Evolutionary conservation across 2,329 filamentous ascomycete species (phyloP), one percentile per base, ranked within the genome.

Genomic region (Orbilia brochopaga): DNA sequence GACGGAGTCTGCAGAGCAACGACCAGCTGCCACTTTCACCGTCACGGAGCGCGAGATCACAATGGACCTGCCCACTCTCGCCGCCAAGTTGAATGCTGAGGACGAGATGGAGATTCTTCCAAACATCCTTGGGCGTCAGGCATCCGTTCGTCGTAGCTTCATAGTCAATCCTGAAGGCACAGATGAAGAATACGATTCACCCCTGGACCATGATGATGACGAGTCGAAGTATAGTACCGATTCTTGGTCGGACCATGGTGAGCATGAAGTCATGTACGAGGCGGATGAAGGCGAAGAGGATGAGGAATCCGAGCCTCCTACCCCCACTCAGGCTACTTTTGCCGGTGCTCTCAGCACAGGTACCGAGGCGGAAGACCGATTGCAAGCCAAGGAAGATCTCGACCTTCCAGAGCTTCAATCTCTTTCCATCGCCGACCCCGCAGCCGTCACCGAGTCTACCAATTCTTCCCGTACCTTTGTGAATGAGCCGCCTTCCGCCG

Each of bases 121-220:
- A 3, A 72, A 72, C 51, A 72, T 72, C 24, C 46, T 72, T 8
- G 60, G 60, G 3, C 67, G 67, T 13, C 67, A 72, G 21, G 59
- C 58, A 19, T 72, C 67, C n/a, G 62, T 72, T 53, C 67, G 67
- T 24, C 60, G 55, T 8, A 65, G 60, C 32, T 72, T 72, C 35
- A 37, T 72, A 21, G 55, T 55, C 15, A 72, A 72, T 30, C 67
- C 67, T 5, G 67, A 42, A 1, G 60, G 19, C 0, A 32, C 23
- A 15, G 67, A 72, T 2, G 60, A 72, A 1, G 92, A 97, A 78
- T 93, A 93, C 5, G 93, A 97, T 79, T 85, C 94, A 44, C 90
- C 93, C 0, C 37, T 44, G 21, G 55, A 63, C 8, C 59, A 56
- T 19, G 67, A 72, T 35, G 67, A 72, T 30, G 59, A 55, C 23